Evolutionary conservation across 441 rosid genomes (phyloP), one percentile per base, ranked within the genome.

Genomic region (Flueggea neowawraea): DNA sequence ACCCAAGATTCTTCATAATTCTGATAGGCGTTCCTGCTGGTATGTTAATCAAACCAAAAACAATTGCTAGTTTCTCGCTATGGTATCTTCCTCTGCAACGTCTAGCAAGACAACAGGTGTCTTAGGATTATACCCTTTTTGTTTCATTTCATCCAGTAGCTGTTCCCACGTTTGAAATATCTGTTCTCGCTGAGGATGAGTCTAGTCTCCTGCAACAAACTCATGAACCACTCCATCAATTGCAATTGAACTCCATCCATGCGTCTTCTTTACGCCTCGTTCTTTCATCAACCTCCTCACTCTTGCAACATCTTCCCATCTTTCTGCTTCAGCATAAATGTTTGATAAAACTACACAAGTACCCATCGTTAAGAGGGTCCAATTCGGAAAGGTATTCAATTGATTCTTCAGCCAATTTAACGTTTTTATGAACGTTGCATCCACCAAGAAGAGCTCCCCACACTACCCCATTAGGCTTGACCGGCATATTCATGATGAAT

Each of bases 391-490:
- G 50, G 50, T 47, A 1, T 14, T 47, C n/a, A 1, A 47, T 47
- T 47, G 50, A 4, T 47, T 47, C 50, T 47, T 47, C 10, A 14
- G 50, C 50, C 14, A 47, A 47, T 47, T 2, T 14, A 47, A 47
- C 4, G 50, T 47, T 47, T 4, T 9, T 47, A 4, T 6, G 50
- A 47, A 47, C 50, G 3, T 47, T 47, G 50, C 50, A 47, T 47
- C 50, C 50, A 47, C 50, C 50, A 47, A 47, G 50, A 10, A 47
- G 50, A 47, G 50, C 50, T 14, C 50, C 50, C 50, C 50, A 47
- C 50, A 47, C 50, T 9, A 47, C 50, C 5, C 14, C 50, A 47
- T 47, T 47, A 3, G 50, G 50, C 50, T 47, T 10, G 50, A 47
- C 9, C 0, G 50, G 50, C 50, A 47, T 47, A 47, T 47, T 47